Evolutionary conservation across 2,329 filamentous ascomycete genomes (phyloP), one percentile per base, ranked within the genome.

Genomic region (Amauroascus niger): DNA sequence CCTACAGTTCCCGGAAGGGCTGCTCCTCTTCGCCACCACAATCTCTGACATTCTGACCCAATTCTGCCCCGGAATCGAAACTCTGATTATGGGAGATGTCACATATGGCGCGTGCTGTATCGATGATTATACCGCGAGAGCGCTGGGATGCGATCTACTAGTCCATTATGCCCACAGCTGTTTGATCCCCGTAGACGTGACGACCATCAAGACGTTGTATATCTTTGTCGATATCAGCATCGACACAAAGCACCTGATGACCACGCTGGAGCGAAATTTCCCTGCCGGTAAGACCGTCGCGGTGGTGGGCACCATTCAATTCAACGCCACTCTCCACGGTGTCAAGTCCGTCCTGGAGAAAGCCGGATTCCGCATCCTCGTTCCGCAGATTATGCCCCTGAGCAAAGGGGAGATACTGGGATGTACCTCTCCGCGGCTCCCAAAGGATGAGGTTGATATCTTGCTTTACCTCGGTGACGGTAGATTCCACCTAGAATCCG

Each of bases 41-140:
- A 91, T 98, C 61, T 95, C 93, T 2, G 93, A 98, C 67, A 97
- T 98, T 63, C 76, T 98, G 46, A 88, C 87, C 0, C 86, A 90
- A 66, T 98, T 98, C 74, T 98, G 93, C 65, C 86, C 88, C 0
- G 89, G 87, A 1, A 85, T 86, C 39, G 88, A 94, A 67, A 97
- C 91, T 1, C 77, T 97, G 52, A 98, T 98, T 69, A 98, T 98
- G 93, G 93, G 93, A 57, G 93, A 98, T 67, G 93, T 98, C 41
- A 98, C 93, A 0, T 98, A 98, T 68, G 93, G 93, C 58, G 93
- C 93, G 20, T 98, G 93, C 75, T 98, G 93, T 67, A 96, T 98
- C 63, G 93, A 98, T 68, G 93, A 98, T 72, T 98, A 94, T 72
- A 98, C 93, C 0, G 94, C 93, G 1, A 79, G 91, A 43, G 93